These are phyloP conservation scores for Fereydounia khargensis DNA, from an alignment of 1,284 basidiomycete species.

Conservation along the genomic window DNA sequence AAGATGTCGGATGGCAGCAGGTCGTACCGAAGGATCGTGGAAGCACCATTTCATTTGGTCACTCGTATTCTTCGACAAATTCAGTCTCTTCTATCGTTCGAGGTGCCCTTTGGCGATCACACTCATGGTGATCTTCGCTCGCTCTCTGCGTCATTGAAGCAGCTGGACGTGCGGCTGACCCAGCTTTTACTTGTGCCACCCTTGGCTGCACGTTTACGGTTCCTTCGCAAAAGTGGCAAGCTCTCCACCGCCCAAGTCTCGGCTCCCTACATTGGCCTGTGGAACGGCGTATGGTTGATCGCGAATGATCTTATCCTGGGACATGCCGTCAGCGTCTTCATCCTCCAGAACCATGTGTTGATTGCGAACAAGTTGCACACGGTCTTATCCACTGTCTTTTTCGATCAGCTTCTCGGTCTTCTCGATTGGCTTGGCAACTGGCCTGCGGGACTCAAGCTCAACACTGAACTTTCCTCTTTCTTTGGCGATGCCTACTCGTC, in stretches of 20 bases:
- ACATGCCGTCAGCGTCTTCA: constrained; percentile 64
- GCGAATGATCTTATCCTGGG: constrained; percentile 86
- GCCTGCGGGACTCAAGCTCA: constrained; percentile 94
- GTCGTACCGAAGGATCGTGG: too few species aligned
- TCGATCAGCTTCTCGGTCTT: constrained; percentile 12
- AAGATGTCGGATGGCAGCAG: background rate
- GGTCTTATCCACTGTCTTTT: constrained; percentile 4
- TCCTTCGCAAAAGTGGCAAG: constrained; percentile 5
- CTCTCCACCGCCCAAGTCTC: constrained; percentile 13
- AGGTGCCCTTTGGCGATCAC: background rate
- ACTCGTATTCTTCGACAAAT: background rate
- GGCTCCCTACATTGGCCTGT: constrained; percentile 66
- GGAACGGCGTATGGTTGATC: constrained; percentile 85
- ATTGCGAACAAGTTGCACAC: constrained; percentile 3
- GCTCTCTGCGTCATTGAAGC: constrained; percentile 52
- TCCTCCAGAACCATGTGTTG: constrained; percentile 12
- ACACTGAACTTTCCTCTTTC: constrained; percentile 83
- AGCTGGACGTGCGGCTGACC: constrained; percentile 57
- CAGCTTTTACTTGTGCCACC: constrained; percentile 58
- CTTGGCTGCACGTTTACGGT: constrained; percentile 10
- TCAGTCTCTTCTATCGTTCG: background rate
- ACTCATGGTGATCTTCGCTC: constrained; percentile 1
- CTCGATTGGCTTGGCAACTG: constrained; percentile 87
- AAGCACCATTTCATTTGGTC: background rate
- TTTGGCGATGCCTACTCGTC: constrained; percentile 71